These are phyloP conservation scores for Protea cynaroides DNA, from an alignment of 164 flowering plant species.

Conservation along the genomic window DNA sequence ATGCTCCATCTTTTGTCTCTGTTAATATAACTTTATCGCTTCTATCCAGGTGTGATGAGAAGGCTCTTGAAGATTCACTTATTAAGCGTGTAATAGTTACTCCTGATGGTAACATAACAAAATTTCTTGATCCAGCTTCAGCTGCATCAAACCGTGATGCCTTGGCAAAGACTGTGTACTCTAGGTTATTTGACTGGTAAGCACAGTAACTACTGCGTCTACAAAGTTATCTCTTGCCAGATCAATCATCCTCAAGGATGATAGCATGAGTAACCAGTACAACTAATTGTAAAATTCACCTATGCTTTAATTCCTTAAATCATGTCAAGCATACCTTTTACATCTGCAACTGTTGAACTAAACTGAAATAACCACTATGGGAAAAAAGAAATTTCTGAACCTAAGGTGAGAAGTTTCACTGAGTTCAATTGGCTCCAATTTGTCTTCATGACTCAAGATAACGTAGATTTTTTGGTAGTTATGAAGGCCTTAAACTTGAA, in stretches of 20 bases:
- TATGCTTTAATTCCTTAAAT: background rate
- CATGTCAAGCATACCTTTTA: background rate
- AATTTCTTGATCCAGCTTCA: conserved; percentile 42
- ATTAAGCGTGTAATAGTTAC: conserved; percentile 60
- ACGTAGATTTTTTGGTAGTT: too few relatives aligned
- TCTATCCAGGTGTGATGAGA: conserved; percentile 40
- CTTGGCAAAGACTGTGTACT: conserved; percentile 52
- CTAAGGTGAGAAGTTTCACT: too few relatives aligned
- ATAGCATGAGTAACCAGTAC: background rate
- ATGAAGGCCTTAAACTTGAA: too few relatives aligned
- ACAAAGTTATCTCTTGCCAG: background rate
- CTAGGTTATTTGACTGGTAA: conserved; percentile 59
- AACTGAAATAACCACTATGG: too few relatives aligned
- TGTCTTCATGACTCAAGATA: too few relatives aligned
- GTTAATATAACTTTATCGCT: background rate
- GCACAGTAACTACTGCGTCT: background rate
- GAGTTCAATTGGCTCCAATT: too few relatives aligned
- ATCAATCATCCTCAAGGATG: background rate
- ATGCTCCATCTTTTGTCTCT: background rate
- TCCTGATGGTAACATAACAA: conserved; percentile 53
- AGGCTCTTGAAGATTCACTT: conserved; percentile 46
- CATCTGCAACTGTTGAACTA: too few relatives aligned
- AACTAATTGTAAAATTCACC: background rate
- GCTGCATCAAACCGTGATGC: conserved; percentile 50
- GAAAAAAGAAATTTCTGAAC: too few relatives aligned